Evolutionary conservation across 2,329 filamentous ascomycete species (phyloP).

Genomic region (Mariannaea elegans): DNA sequence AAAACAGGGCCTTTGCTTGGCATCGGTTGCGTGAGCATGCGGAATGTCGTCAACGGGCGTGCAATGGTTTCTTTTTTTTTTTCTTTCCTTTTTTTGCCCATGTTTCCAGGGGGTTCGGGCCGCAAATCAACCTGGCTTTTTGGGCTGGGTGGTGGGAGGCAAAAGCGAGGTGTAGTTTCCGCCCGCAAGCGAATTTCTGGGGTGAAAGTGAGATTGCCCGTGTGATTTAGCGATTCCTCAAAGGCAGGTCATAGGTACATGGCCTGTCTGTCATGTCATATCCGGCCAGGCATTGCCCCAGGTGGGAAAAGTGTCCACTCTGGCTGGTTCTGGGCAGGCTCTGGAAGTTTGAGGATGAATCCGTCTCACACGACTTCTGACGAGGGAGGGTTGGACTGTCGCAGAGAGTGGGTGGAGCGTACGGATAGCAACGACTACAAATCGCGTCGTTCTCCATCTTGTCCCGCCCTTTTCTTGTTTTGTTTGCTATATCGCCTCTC

Average conservation of each 20-base stretch:
- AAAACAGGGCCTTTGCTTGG: slow-evolving; percentile 12
- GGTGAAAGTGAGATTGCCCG: neutral
- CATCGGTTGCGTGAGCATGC: slow-evolving; percentile 1
- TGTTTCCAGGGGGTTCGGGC: slow-evolving; percentile 13
- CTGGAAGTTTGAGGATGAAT: slow-evolving; percentile 2
- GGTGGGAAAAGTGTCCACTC: slow-evolving; percentile 1
- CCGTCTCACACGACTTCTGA: slow-evolving; percentile 5
- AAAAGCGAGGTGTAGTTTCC: neutral
- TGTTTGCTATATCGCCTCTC: neutral
- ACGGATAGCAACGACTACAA: no score
- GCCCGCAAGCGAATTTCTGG: neutral
- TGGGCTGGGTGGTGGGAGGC: slow-evolving; percentile 12
- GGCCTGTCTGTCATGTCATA: slow-evolving; percentile 13
- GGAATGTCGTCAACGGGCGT: neutral
- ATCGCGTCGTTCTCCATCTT: no score
- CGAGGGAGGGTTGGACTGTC: neutral
- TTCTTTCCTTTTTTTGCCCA: neutral
- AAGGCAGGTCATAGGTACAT: slow-evolving; percentile 13
- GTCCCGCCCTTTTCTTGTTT: no score
- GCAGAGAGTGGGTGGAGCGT: neutral
- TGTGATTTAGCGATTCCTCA: no score
- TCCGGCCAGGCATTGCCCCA: neutral
- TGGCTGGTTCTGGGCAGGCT: slow-evolving; percentile 12
- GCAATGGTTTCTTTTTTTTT: neutral
- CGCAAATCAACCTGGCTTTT: slow-evolving; percentile 8